A percentile compares a stretch with the other conserved stretches of the same genome.
phyloP scores from a whole-genome alignment of 2,329 filamentous ascomycete species.

The Colletotrichum ledebouriae region DNA sequence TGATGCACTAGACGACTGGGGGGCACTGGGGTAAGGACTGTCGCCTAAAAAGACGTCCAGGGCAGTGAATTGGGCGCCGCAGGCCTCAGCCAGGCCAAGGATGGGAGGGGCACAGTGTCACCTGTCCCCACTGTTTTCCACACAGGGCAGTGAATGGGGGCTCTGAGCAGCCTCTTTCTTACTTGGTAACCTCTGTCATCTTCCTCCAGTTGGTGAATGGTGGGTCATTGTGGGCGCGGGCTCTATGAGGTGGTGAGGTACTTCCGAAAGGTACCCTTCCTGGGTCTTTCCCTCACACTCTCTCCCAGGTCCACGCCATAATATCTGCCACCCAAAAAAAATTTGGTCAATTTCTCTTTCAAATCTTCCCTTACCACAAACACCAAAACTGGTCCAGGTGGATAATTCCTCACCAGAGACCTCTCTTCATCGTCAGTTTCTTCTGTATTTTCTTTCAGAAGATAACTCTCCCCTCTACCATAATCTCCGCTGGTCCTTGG shows the following conservation, averaged over 20 bases:
- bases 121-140: not conserved
- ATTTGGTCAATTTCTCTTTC: slow-evolving; percentile 36
- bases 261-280: slow-evolving; percentile 29
- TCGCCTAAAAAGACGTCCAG: too few species aligned
- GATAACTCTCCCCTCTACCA: slow-evolving; percentile 44
- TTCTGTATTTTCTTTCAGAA: slow-evolving; percentile 45
- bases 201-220: not conserved
- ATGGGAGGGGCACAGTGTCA: slow-evolving; percentile 8
- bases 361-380: slow-evolving; percentile 44
- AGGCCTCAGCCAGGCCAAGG: not conserved
- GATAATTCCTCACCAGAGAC: slow-evolving; percentile 43
- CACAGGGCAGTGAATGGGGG: slow-evolving; percentile 23
- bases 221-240: slow-evolving; percentile 11
- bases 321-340: slow-evolving; percentile 42
- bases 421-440: slow-evolving; percentile 43
- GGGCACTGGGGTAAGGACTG: slow-evolving; percentile 22
- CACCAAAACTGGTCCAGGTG: slow-evolving; percentile 43
- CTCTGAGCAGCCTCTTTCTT: not conserved
- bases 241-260: slow-evolving; percentile 32
- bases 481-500: slow-evolving; percentile 30
- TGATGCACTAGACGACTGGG: slow-evolving; percentile 20
- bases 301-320: slow-evolving; percentile 39
- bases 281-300: slow-evolving; percentile 39
- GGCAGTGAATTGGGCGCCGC: too few species aligned
- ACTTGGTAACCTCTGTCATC: too few species aligned